Percentiles rank a stretch among this genome's conserved stretches.
These are phyloP conservation scores for Chrysanthemum seticuspe DNA, from an alignment of 129 eudicot genomes.

Conservation along the genomic window DNA sequence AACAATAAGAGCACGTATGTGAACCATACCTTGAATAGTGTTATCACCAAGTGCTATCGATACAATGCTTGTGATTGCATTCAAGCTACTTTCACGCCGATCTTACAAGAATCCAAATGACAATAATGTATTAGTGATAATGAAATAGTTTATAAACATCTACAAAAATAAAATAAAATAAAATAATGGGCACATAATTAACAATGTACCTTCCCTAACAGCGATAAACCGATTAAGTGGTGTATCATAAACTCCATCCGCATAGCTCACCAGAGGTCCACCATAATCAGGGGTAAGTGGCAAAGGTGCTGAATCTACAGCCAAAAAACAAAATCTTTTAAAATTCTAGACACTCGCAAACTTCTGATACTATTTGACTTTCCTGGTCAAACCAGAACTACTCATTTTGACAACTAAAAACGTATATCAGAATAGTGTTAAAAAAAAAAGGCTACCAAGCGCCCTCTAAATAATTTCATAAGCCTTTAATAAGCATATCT, in stretches of 20 bases:
- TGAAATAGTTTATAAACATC: constrained; percentile 3
- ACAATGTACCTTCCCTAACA: constrained; percentile 75
- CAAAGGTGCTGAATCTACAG: constrained; percentile 63
- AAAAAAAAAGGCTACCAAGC: too few species aligned
- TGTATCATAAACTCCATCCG: constrained; percentile 86
- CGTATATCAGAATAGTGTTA: too few species aligned
- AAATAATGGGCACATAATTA: background rate
- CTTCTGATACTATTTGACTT: background rate
- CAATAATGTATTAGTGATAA: background rate
- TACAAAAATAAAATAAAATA: too few species aligned
- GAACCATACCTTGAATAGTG: constrained; percentile 49
- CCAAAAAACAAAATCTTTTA: background rate
- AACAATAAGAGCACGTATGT: background rate
- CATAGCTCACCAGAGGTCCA: constrained; percentile 73
- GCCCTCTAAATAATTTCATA: too few species aligned
- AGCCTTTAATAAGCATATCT: too few species aligned
- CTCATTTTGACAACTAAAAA: background rate
- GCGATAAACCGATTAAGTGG: constrained; percentile 75
- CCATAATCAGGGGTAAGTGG: constrained; percentile 91
- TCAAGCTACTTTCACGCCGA: constrained; percentile 65
- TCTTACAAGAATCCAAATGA: constrained; percentile 40
- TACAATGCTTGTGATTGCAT: constrained; percentile 74
- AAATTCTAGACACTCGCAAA: background rate
- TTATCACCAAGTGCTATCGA: constrained; percentile 53
- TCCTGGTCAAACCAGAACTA: background rate